phyloP scores from a whole-genome alignment of 345 rosid genomes.

The Gossypium sturtianum region DNA sequence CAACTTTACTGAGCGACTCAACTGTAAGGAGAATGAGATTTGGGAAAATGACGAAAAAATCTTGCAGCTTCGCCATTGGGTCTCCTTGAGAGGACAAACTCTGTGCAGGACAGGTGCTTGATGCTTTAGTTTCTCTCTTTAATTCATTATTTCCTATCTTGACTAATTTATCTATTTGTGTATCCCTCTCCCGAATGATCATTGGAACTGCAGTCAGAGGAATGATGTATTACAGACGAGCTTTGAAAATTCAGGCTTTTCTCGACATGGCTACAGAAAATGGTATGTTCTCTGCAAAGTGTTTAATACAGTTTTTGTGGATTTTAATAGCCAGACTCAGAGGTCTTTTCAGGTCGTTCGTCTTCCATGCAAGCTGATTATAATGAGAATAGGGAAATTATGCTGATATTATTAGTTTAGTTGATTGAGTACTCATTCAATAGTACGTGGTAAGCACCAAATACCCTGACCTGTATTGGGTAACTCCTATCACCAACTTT shows the following conservation, averaged over 20 bases:
- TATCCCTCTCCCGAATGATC: constrained; percentile 6
- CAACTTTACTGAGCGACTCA: constrained; percentile 82
- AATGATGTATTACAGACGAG: constrained; percentile 98
- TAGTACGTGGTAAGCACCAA: too few relatives aligned
- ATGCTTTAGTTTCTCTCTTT: constrained; percentile 10
- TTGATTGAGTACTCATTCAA: too few relatives aligned
- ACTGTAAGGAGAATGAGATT: constrained; percentile 65
- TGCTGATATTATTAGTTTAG: too few relatives aligned
- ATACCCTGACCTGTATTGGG: too few relatives aligned
- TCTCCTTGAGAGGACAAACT: constrained; percentile 92
- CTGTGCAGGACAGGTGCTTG: constrained; percentile 80
- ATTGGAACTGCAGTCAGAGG: constrained; percentile 69
- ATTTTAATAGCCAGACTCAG: neutral
- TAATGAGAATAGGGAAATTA: neutral
- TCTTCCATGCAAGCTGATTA: constrained; percentile 1
- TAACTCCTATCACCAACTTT: too few relatives aligned
- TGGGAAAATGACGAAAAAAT: constrained; percentile 91
- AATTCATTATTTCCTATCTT: constrained; percentile 7
- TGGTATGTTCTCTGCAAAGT: constrained; percentile 34
- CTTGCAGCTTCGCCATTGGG: constrained; percentile 97
- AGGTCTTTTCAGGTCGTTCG: neutral
- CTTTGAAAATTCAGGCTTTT: constrained; percentile 95
- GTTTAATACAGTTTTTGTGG: neutral
- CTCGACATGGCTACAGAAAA: constrained; percentile 92
- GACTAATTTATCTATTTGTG: neutral